Evolutionary conservation across 257 asterid species (phyloP), one percentile per base, ranked within the genome.

Genomic region (Solanum neorickii): DNA sequence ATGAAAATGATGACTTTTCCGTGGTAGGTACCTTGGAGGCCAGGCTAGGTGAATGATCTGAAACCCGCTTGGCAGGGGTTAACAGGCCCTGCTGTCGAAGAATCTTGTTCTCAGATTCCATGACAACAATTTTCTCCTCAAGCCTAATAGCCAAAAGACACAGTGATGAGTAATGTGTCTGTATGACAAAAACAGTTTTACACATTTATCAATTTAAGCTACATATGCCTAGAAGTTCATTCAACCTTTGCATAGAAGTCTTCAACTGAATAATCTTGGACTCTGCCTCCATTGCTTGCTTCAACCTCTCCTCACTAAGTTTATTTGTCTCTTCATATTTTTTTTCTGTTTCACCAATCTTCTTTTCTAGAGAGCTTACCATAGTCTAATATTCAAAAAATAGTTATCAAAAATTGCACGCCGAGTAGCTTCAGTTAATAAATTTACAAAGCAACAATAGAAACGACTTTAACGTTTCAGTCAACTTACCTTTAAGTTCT

Each of bases 231-330:
- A 33, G 52, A 44, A 25, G 14, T 44, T 82, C 23, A 56, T 15
- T 59, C 68, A 87, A 97, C 99, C 89, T 92, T 88, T 93, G 98
- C 99, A 97, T 92, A 49, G 89, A 88, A 83, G 96, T 93, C 92
- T 95, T 97, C 94, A 97, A 89, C 92, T 97, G 94, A 90, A 97
- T 95, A 69, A 97, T 89, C 88, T 92, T 92, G 35, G 98, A 92
- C 93, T 97, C 99, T 78, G 99, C 98, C 41, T 97, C 99, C 93
- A 89, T 60, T 69, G 98, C 95, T 90, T 95, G 99, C 91, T 93
- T 96, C 94, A 97, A 89, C 91, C 99, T 93, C 90, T 93, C 98
- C 93, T 96, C 98, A 90, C 98, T 93, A 75, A 97, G 94, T 92
- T 96, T 96, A 89, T 87, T 95, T 29, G 99, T 93, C 91, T 97